Evolutionary conservation across 108 stramenopile species (phyloP).

Genomic region (Tribonema minus): DNA sequence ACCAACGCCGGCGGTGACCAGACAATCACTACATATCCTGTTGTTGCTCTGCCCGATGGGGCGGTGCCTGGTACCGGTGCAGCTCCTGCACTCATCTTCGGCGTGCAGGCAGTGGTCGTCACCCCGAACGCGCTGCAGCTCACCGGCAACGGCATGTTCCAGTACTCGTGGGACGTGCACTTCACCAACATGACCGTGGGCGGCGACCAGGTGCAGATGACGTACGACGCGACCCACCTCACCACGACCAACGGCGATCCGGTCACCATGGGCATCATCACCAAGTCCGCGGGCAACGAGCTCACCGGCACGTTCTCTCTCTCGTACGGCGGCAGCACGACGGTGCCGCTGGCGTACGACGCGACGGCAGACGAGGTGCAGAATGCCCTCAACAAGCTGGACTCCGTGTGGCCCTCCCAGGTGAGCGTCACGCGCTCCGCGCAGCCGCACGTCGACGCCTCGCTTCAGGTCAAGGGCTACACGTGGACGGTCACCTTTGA

Average conservation of each 20-base stretch:
- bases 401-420: constrained; percentile 63
- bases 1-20: too few relatives aligned
- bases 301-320: constrained; percentile 70
- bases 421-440: constrained; percentile 64
- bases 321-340: constrained; percentile 67
- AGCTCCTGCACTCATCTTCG: too few relatives aligned
- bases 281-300: constrained; percentile 40
- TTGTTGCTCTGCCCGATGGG: too few relatives aligned
- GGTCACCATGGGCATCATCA: neutral
- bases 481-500: constrained; percentile 71
- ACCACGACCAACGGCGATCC: constrained; percentile 1
- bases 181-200: constrained; percentile 46
- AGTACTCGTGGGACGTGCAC: constrained; percentile 48
- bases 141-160: too few relatives aligned
- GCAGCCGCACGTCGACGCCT: constrained; percentile 41
- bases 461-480: constrained; percentile 67
- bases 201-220: constrained; percentile 12
- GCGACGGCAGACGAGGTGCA: constrained; percentile 63
- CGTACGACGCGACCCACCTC: neutral
- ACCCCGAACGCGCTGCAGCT: too few relatives aligned
- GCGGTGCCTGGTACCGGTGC: too few relatives aligned
- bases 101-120: too few relatives aligned
- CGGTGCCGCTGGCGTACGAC: constrained; percentile 64
- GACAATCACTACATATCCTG: too few relatives aligned
- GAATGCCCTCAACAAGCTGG: constrained; percentile 63